Base-by-base conservation (phyloP, 2,329 filamentous ascomycete species). In the Beauveria scarabaeidicola region DNA sequence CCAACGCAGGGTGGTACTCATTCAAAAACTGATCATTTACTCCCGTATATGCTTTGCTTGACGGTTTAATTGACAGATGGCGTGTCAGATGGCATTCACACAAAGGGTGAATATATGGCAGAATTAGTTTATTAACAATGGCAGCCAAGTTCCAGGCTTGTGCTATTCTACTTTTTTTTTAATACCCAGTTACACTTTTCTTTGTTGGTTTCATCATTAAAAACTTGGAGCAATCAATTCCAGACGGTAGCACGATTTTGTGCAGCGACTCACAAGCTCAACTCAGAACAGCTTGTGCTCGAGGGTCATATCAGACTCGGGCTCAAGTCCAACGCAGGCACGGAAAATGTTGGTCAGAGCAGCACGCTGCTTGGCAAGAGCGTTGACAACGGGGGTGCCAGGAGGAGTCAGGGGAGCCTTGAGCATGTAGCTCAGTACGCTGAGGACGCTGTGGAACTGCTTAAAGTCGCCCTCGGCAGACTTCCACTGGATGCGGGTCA, bases 291-390 rank as follows among this genome's bases (percentile, higher is more conserved):
- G 84, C 86, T 97, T 99, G 81, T 97, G 93, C 83, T 99, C 94
- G 57, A 97, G 84, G 44, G 92, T 97, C 94, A 99, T 99, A 74
- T 99, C 94, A 61, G 88, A 94, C 83, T 99, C 94, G 17, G 94
- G 94, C 82, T 97, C 90, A 62, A 99, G 84, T 65, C 94, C 94
- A 69, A 99, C 88, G 70, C 93, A 97, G 65, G 94, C 94, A 70
- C 93, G 91, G 87, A 99, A 96, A 77, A 99, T 97, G 81, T 99
- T 99, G 75, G 90, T 94, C 73, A 99, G 76, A 47, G 92, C 92
- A 66, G 86, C 88, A 66, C 94, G 91, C 82, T 99, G 94, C 84
- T 99, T 99, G 70, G 88, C 91, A 65, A 99, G 83, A 61, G 94
- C 85, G 71, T 99, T 99, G 78, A 99, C 84, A 62, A 99, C 94